These are phyloP conservation scores for Claviceps quebecensis DNA, from an alignment of 2,329 filamentous ascomycete genomes.

Conservation along the genomic window DNA sequence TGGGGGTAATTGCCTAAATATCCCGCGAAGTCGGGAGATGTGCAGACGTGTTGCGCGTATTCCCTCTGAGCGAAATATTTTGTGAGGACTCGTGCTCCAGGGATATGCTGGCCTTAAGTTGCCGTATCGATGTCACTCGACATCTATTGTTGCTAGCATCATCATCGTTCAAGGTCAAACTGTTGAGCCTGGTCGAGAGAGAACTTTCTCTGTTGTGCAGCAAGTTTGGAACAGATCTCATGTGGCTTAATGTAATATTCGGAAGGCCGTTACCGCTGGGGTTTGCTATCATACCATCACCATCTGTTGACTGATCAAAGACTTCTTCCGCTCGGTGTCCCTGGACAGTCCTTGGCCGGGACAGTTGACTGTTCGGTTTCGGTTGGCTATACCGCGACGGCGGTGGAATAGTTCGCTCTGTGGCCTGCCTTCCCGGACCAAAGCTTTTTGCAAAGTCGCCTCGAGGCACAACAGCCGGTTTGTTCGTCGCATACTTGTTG, in stretches of 20 bases:
- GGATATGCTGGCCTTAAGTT: constrained; percentile 14
- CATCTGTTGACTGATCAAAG: constrained; percentile 18
- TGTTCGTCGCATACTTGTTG: constrained; percentile 25
- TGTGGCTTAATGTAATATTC: constrained; percentile 13
- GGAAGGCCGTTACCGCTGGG: constrained; percentile 7
- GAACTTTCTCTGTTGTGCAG: constrained; percentile 29
- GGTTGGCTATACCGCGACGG: constrained; percentile 34
- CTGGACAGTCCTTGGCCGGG: constrained; percentile 25
- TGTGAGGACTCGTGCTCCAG: constrained; percentile 6
- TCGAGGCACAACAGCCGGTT: constrained; percentile 14
- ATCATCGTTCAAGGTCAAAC: constrained; percentile 25
- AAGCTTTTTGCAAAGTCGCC: constrained; percentile 43
- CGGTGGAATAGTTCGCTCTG: constrained; percentile 38
- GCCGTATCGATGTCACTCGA: constrained; percentile 32
- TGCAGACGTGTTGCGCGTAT: constrained; percentile 6
- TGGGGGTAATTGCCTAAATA: constrained; percentile 19
- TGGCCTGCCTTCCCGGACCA: constrained; percentile 36
- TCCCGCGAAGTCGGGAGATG: constrained; percentile 10
- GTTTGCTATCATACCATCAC: constrained; percentile 21
- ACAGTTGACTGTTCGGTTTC: constrained; percentile 25
- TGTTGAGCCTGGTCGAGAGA: constrained; percentile 23
- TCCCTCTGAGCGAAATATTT: constrained; percentile 9
- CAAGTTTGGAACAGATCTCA: constrained; percentile 14
- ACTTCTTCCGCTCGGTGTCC: constrained; percentile 27
- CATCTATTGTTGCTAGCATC: constrained; percentile 13